Base-by-base conservation (phyloP, 345 rosid genomes). In the Boechera stricta region DNA sequence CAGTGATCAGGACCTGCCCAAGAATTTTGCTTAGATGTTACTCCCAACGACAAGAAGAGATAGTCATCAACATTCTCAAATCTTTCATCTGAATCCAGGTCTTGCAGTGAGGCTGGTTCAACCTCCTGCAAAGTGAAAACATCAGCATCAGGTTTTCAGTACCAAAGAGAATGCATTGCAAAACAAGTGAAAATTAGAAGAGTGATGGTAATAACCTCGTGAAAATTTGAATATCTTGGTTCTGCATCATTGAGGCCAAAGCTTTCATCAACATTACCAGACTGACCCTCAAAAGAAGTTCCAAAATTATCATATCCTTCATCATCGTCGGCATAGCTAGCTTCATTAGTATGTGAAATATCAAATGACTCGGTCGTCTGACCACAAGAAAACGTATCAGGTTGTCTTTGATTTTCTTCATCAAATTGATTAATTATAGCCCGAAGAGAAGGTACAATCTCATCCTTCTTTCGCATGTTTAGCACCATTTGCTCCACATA, bases 1-100 rank as follows among this genome's bases (percentile, higher is more conserved):
- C 98, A 94, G 71, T 92, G 97, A 79, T 90, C 98, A 80, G 98
- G 98, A 83, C 98, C 98, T 6, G 98, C 98, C 98, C 98, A 94
- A 58, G 89, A 90, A 86, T 94, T 94, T 79, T 83, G 93, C 81
- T 88, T 92, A 18, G 86, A 81, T 48, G 83, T 55, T 51, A 85
- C 83, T 76, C 98, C 98, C 84, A 90, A 82, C 62, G 86, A 87
- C 49, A 86, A 79, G 73, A 87, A 83, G 77, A 94, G 81, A 77
- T 85, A 86, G 48, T 77, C 82, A 64, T 94, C 98, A 70, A 90
- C 87, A 55, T 80, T 84, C 61, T 88, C 90, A 67, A 83, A 71
- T 79, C 71, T 84, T 41, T 83, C 92, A 51, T 87, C 91, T 16
- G 56, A 52, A 78, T 90, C 87, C 44, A 71, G 69, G 42, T 77